phyloP scores from a whole-genome alignment of 2,329 filamentous ascomycete genomes.

The Ceratocystis ficicola region DNA sequence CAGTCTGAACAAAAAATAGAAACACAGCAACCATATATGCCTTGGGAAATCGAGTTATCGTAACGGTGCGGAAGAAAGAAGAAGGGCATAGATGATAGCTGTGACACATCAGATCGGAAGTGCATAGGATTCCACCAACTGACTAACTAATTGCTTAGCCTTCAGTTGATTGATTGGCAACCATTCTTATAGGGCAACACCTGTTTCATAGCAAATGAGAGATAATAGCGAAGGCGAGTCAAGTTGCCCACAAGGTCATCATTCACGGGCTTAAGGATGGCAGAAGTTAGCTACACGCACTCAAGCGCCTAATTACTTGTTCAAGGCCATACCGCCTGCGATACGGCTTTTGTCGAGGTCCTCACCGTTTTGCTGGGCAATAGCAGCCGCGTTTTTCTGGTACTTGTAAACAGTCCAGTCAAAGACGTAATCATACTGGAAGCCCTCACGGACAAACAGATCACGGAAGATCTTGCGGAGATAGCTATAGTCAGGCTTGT shows the following conservation, averaged over 20 bases:
- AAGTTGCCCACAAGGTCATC: not conserved
- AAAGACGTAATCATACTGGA: conserved; percentile 99
- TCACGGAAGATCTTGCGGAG: conserved; percentile 99
- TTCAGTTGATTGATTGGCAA: not conserved
- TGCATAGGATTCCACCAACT: not conserved
- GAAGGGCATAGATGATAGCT: not conserved
- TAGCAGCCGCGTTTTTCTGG: conserved; percentile 96
- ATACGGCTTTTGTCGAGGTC: conserved; percentile 65
- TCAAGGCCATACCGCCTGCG: conserved; percentile 53
- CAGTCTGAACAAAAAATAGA: not conserved
- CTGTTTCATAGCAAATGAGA: not conserved
- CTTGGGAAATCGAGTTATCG: not conserved
- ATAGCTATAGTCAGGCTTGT: conserved; percentile 99
- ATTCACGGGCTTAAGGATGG: not conserved
- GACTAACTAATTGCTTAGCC: not conserved
- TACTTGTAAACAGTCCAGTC: conserved; percentile 99
- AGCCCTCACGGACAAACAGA: conserved; percentile 94
- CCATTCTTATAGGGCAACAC: not conserved
- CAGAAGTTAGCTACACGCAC: conserved; percentile 15
- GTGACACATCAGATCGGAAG: not conserved
- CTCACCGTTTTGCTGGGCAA: conserved; percentile 64
- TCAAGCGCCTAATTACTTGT: conserved; percentile 33
- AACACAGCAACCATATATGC: not conserved
- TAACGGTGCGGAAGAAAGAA: not conserved
- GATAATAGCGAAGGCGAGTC: not conserved